Evolutionary conservation across 805 yeast genomes (phyloP).

Genomic region (Barnettozyma salicaria): DNA sequence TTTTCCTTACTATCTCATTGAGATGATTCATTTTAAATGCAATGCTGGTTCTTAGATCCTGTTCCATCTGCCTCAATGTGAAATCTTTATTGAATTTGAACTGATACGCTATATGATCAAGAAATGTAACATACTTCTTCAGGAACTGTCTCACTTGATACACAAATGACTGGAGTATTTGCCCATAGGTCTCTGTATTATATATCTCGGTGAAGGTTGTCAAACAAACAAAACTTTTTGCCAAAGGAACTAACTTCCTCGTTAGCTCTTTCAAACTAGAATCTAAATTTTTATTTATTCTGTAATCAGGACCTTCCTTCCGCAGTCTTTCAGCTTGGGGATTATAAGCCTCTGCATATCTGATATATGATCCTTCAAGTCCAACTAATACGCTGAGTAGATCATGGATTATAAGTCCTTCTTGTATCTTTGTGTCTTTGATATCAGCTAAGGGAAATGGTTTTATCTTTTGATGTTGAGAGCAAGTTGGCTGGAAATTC

Average conservation of each 20-base stretch:
- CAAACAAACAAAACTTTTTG: conserved; percentile 57
- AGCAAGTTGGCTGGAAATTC: conserved; percentile 31
- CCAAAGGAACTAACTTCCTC: conserved; percentile 51
- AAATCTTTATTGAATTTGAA: conserved; percentile 44
- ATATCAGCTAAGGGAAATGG: conserved; percentile 43
- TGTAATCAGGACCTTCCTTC: conserved; percentile 68
- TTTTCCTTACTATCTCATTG: conserved; percentile 47
- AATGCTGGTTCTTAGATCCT: conserved; percentile 35
- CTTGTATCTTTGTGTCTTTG: conserved; percentile 53
- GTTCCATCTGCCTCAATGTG: conserved; percentile 55
- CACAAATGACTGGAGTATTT: conserved; percentile 69
- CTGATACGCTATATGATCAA: conserved; percentile 45
- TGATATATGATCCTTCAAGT: conserved; percentile 69
- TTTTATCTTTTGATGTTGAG: conserved; percentile 29
- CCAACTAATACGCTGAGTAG: conserved; percentile 63
- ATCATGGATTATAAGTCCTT: conserved; percentile 67
- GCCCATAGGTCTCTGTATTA: conserved; percentile 53
- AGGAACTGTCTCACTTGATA: conserved; percentile 45
- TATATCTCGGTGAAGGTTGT: conserved; percentile 55
- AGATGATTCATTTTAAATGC: conserved; percentile 44
- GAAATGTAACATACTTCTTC: conserved; percentile 30
- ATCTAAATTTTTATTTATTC: conserved; percentile 66
- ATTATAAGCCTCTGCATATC: conserved; percentile 58
- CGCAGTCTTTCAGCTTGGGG: conserved; percentile 36
- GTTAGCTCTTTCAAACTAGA: conserved; percentile 67